Base-by-base conservation (phyloP, 176 grass and related monocot genomes). In the Pontederia paniculata region DNA sequence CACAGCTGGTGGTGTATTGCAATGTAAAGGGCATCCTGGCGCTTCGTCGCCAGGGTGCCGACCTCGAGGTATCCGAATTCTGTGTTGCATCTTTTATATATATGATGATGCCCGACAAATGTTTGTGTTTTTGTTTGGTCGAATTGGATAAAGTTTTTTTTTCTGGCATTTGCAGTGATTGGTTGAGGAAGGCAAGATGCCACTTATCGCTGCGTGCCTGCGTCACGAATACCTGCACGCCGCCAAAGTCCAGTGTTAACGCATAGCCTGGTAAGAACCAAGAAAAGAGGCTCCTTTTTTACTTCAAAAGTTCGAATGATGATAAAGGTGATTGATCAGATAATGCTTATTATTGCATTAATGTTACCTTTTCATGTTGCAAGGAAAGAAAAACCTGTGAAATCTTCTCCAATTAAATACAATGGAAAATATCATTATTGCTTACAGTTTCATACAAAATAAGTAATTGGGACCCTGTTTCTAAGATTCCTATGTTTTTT, bases 131-230 rank as follows among this genome's bases (percentile, higher is more conserved):
- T 54, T 25, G n/a, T 17, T 73, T 13, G 54, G 2, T 5, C 45
- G n/a, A n/a, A n/a, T n/a, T n/a, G n/a, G n/a, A n/a, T n/a, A n/a
- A n/a, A n/a, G n/a, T n/a, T n/a, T n/a, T n/a, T n/a, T n/a, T n/a
- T n/a, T n/a, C n/a, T n/a, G n/a, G n/a, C n/a, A n/a, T n/a, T n/a
- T 81, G 62, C 37, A 96, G 85, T 96, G 91, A 85, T 75, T 96
- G 18, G 91, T 89, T 73, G 86, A 89, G 63, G 91, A 96, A 57
- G 91, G 91, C 47, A 96, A 83, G 74, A 96, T 77, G 0, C 85
- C 85, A 1, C 76, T 96, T 48, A 89, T 96, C 65, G 16, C 79
- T 4, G 85, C 91, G 6, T 86, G 79, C 67, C 51, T 89, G 86
- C 78, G 86, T 31, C 76, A 71, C 50, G 86, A 97, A 76, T 81